These are phyloP conservation scores for Ustilago bromivora DNA, from an alignment of 1,284 basidiomycete species.

Conservation along the genomic window DNA sequence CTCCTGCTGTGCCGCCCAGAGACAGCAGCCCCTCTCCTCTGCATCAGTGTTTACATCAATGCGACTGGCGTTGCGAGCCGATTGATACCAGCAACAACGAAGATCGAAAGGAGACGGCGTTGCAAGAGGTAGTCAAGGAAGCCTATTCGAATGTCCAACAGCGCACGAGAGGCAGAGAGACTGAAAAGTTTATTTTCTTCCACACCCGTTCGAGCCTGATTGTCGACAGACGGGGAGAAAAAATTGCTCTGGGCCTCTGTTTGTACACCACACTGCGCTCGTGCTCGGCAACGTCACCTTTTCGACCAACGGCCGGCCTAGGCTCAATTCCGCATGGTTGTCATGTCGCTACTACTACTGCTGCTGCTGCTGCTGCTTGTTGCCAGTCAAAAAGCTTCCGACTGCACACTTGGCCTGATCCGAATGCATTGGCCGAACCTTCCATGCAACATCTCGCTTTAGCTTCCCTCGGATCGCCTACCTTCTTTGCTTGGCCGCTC, in stretches of 20 bases:
- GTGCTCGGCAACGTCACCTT: not conserved
- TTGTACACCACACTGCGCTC: not conserved
- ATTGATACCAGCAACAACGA: not conserved
- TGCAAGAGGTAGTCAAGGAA: not conserved
- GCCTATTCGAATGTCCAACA: constrained; percentile 2
- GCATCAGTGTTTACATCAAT: not conserved
- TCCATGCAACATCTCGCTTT: constrained; percentile 4
- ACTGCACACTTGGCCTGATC: constrained; percentile 5
- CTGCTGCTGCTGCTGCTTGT: not conserved
- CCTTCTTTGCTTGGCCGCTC: not conserved
- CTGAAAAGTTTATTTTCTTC: constrained; percentile 4
- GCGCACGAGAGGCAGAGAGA: not conserved
- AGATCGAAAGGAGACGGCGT: not conserved
- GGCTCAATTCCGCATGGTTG: not conserved
- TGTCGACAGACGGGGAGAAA: not conserved
- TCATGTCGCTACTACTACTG: too few species aligned
- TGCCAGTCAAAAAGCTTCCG: constrained; percentile 12
- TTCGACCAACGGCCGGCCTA: not conserved
- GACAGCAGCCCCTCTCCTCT: not conserved
- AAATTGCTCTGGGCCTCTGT: not conserved
- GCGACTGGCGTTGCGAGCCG: not conserved
- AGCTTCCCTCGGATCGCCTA: not conserved
- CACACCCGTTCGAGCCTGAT: not conserved
- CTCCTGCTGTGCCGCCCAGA: not conserved
- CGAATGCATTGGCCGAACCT: not conserved